Percentiles rank a stretch among this genome's conserved stretches.
phyloP scores from a whole-genome alignment of 257 asterid genomes.

The Solanum corneliomulleri region DNA sequence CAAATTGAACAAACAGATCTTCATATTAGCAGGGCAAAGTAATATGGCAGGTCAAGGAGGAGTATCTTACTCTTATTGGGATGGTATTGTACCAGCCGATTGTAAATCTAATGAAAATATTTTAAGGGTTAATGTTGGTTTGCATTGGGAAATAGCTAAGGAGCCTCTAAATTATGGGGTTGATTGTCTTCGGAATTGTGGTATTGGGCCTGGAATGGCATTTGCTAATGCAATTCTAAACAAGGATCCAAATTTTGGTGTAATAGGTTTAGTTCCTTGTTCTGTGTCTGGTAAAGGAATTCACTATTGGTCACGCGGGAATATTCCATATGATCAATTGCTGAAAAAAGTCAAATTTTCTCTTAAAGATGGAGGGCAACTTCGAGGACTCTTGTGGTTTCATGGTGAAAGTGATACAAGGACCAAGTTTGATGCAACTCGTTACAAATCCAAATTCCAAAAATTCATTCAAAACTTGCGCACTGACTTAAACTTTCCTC shows the following conservation, averaged over 20 bases:
- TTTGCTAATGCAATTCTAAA: conserved; percentile 11
- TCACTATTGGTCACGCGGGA: conserved; percentile 1
- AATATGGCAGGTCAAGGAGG: conserved; percentile 22
- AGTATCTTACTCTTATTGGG: background rate
- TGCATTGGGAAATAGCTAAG: conserved; percentile 4
- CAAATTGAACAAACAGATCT: background rate
- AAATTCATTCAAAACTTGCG: background rate
- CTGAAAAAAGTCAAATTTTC: background rate
- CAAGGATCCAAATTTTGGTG: conserved; percentile 7
- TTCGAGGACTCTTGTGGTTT: conserved; percentile 18
- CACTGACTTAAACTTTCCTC: background rate
- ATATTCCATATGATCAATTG: background rate
- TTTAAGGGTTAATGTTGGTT: background rate
- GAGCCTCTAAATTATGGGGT: conserved; percentile 17
- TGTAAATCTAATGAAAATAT: background rate
- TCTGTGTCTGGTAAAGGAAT: conserved; percentile 14
- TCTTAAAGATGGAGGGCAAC: conserved; percentile 6
- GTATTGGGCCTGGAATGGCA: conserved; percentile 29
- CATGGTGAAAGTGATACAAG: conserved; percentile 13
- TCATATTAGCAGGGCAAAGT: conserved; percentile 20
- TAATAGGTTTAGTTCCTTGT: conserved; percentile 14
- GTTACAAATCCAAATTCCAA: background rate
- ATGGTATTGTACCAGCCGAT: background rate
- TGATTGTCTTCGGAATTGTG: conserved; percentile 2
- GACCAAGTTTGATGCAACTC: background rate